Conservation (phyloP, 805 yeast genomes). For the Ogataea nitratoaversa region DNA sequence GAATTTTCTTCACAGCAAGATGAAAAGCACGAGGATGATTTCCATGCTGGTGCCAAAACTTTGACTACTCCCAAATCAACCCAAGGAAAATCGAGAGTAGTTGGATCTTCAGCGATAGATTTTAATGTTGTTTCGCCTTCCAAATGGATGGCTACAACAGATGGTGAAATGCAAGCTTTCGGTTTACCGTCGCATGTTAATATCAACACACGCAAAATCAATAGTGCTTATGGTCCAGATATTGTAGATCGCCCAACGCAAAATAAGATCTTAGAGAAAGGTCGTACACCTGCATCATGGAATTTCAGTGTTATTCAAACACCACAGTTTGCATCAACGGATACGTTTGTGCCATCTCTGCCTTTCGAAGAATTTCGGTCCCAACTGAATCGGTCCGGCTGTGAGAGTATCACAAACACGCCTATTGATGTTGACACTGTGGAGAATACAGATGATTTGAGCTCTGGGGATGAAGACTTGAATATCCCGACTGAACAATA, state of each 20-base stretch:
- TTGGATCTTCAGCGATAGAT: conserved; percentile 16
- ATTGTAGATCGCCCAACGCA: not conserved
- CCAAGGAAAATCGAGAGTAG: conserved; percentile 1
- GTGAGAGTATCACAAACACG: not conserved
- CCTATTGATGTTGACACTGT: not conserved
- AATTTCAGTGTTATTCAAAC: conserved; percentile 9
- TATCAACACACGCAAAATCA: not conserved
- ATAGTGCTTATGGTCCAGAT: not conserved
- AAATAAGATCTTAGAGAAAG: not conserved
- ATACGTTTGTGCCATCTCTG: not conserved
- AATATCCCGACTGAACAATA: conserved; percentile 15
- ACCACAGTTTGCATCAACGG: not conserved
- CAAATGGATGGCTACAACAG: not conserved
- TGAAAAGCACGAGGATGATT: not conserved
- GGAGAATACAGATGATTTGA: conserved; percentile 2
- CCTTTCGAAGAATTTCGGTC: too few species aligned
- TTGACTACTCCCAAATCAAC: too few species aligned
- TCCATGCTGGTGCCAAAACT: not conserved
- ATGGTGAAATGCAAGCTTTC: conserved; percentile 10
- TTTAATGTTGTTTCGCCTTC: conserved; percentile 16
- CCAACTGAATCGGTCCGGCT: too few species aligned
- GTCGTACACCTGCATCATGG: conserved; percentile 8
- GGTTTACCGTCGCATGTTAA: conserved; percentile 4
- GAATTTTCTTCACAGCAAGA: not conserved
- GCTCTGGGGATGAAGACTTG: conserved; percentile 20